A percentile compares a stretch with the other conserved stretches of the same genome.
phyloP scores from a whole-genome alignment of 306 rosid species.

The Astragalus membranaceus region DNA sequence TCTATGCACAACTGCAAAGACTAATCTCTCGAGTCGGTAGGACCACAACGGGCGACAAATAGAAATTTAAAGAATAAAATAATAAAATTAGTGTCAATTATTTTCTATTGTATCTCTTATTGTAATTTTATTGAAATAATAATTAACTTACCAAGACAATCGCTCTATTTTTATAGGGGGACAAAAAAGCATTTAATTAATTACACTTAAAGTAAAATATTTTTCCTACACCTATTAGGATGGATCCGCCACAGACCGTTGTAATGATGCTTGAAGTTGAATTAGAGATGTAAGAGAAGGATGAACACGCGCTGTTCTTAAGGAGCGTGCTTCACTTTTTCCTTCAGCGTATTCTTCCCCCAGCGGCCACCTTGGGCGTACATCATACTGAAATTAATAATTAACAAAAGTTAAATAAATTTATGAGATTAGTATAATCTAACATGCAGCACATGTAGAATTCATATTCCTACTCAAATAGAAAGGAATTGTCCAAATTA shows the following conservation, averaged over 20 bases:
- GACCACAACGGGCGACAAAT: no score
- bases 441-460: background rate
- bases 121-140: no score
- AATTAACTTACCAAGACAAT: no score
- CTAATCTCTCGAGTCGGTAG: no score
- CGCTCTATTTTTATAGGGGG: no score
- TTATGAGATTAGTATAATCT: background rate
- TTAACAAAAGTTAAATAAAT: background rate
- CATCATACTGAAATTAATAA: constrained; percentile 48
- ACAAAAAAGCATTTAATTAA: no score
- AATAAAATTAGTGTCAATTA: no score
- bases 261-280: constrained; percentile 49
- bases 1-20: no score
- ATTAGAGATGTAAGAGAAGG: constrained; percentile 84
- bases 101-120: no score
- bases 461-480: background rate
- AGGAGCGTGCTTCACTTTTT: constrained; percentile 75
- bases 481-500: background rate
- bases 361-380: constrained; percentile 94
- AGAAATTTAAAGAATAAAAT: no score
- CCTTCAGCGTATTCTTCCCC: constrained; percentile 87
- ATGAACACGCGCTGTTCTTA: constrained; percentile 76
- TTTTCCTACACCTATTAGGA: no score
- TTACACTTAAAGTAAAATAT: no score
- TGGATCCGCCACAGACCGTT: constrained; percentile 11